Percentiles rank a stretch among this genome's conserved stretches.
Evolutionary conservation across 345 rosid genomes (phyloP).

Genomic region (Fremontodendron californicum): DNA sequence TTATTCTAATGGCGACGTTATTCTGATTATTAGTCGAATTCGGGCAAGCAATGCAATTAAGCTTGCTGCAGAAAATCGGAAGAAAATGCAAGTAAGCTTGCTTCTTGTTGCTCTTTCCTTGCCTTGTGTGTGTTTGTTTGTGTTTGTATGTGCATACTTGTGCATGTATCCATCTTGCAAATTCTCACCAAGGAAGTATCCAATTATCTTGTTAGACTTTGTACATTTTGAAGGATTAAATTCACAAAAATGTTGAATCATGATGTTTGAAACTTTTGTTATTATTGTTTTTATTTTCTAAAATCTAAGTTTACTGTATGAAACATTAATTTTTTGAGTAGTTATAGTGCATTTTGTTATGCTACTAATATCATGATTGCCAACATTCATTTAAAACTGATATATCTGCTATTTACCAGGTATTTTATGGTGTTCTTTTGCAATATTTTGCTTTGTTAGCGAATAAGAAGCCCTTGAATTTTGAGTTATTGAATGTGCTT

Average conservation of each 20-base stretch:
- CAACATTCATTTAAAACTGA: not conserved
- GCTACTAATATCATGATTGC: not conserved
- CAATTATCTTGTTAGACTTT: not conserved
- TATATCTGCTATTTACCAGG: conserved; percentile 38
- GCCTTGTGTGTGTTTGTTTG: not conserved
- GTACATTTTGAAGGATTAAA: not conserved
- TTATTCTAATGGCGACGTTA: conserved; percentile 48
- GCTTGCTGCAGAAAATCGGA: conserved; percentile 86
- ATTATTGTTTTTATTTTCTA: not conserved
- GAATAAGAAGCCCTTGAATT: conserved; percentile 64
- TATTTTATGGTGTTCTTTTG: conserved; percentile 80
- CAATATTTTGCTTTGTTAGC: conserved; percentile 88
- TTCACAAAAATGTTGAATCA: not conserved
- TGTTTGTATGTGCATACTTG: not conserved
- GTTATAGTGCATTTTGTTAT: not conserved
- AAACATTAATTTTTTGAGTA: not conserved
- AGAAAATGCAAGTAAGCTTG: conserved; percentile 76
- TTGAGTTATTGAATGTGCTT: conserved; percentile 70
- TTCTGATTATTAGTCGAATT: conserved; percentile 57
- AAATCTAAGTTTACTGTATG: not conserved
- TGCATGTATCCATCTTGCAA: not conserved
- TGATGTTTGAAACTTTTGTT: not conserved
- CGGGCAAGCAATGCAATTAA: conserved; percentile 60
- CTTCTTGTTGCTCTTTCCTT: not conserved
- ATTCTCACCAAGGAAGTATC: not conserved